A percentile compares a stretch with the other conserved stretches of the same genome.
Conservation (phyloP, 2,329 filamentous ascomycete species). For the Aaosphaeria arxii region DNA sequence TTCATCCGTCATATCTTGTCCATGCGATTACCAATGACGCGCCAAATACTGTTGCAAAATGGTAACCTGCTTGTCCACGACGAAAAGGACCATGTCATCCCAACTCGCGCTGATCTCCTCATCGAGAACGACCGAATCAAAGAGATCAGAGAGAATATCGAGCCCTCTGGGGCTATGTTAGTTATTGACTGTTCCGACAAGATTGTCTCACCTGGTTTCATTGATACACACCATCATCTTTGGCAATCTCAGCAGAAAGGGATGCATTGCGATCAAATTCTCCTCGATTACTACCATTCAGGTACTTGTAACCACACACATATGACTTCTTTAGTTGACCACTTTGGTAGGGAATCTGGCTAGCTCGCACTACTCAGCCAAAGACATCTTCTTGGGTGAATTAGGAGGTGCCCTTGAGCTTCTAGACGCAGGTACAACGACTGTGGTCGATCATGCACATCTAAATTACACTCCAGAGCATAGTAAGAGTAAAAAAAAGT, state of each 20-base stretch:
- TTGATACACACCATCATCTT: slow-evolving; percentile 52
- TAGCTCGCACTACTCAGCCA: slow-evolving; percentile 22
- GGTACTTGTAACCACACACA: too few relatives aligned
- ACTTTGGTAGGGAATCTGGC: slow-evolving; percentile 39
- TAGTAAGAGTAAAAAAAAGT: slow-evolving; percentile 11
- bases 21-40: too few relatives aligned
- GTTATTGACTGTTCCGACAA: slow-evolving; percentile 50
- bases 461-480: slow-evolving; percentile 39
- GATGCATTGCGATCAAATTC: slow-evolving; percentile 48
- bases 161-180: slow-evolving; percentile 28
- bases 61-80: slow-evolving; percentile 38
- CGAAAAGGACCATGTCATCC: slow-evolving; percentile 28
- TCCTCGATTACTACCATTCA: slow-evolving; percentile 39
- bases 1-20: too few relatives aligned
- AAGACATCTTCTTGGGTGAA: slow-evolving; percentile 27
- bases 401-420: slow-evolving; percentile 47
- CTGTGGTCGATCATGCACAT: slow-evolving; percentile 53
- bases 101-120: slow-evolving; percentile 28
- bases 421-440: slow-evolving; percentile 54
- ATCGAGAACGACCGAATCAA: slow-evolving; percentile 33
- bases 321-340: too few relatives aligned
- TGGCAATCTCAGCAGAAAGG: slow-evolving; percentile 58
- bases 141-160: slow-evolving; percentile 26
- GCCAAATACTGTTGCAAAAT: slow-evolving; percentile 30
- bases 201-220: slow-evolving; percentile 56